A percentile compares a stretch with the other conserved stretches of the same genome.
phyloP scores from a whole-genome alignment of 371 early-diverging fungal genomes.

The Lichtheimia ornata region DNA sequence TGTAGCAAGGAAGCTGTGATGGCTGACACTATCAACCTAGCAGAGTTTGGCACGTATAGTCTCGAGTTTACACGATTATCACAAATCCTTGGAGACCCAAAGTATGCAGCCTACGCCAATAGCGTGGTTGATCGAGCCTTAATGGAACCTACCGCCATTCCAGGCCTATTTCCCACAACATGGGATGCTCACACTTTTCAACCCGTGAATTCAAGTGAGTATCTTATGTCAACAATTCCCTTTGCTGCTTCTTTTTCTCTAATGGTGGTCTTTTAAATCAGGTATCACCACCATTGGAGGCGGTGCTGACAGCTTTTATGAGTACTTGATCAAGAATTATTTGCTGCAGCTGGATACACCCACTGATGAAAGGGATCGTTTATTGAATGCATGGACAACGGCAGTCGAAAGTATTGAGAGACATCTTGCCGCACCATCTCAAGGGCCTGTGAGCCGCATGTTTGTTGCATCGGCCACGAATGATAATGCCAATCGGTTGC shows the following conservation, averaged over 20 bases:
- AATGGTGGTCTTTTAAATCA: not conserved
- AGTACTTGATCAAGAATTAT: conserved; percentile 75
- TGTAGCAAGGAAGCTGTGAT: not conserved
- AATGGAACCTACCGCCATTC: conserved; percentile 34
- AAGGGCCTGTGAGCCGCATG: conserved; percentile 18
- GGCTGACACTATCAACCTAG: conserved; percentile 34
- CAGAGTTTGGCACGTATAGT: conserved; percentile 84
- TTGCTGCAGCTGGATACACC: conserved; percentile 45
- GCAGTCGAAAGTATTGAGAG: conserved; percentile 43
- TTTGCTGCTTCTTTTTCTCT: not conserved
- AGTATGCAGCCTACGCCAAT: conserved; percentile 53
- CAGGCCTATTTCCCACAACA: conserved; percentile 55
- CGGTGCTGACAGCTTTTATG: conserved; percentile 88
- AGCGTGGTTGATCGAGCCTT: conserved; percentile 48
- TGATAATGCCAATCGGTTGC: conserved; percentile 8
- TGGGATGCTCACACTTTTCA: conserved; percentile 30
- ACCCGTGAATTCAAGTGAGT: conserved; percentile 24
- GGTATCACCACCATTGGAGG: conserved; percentile 49
- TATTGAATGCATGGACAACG: conserved; percentile 27
- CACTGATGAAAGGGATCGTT: conserved; percentile 31
- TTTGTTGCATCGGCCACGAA: conserved; percentile 31
- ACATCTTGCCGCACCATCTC: conserved; percentile 35
- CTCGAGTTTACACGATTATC: conserved; percentile 84
- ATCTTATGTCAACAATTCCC: not conserved
- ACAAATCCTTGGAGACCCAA: conserved; percentile 63